These are phyloP conservation scores for Starmerella gropengiesseri DNA, from an alignment of 805 yeast genomes.

Conservation along the genomic window DNA sequence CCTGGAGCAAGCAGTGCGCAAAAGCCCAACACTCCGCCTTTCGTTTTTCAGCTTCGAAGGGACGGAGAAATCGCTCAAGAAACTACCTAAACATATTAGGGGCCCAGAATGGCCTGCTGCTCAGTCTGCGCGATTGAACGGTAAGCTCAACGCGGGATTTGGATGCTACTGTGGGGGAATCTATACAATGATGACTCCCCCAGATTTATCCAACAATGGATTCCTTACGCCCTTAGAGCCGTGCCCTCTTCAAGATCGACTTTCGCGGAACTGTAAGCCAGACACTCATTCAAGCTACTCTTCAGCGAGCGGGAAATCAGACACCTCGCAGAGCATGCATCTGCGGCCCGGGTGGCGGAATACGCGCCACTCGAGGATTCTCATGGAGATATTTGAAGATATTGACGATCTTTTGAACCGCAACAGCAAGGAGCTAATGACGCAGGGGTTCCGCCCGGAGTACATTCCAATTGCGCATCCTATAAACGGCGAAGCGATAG, in stretches of 20 bases:
- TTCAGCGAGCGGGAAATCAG: neutral
- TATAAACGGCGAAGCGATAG: too few species aligned
- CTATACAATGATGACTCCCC: constrained; percentile 9
- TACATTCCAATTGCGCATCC: too few species aligned
- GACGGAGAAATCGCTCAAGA: neutral
- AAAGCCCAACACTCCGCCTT: constrained; percentile 18
- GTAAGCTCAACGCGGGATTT: neutral
- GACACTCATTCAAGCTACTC: neutral
- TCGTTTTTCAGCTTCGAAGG: constrained; percentile 8
- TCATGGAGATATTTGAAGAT: constrained; percentile 13
- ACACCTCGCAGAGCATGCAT: neutral
- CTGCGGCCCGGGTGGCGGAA: neutral
- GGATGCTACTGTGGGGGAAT: constrained; percentile 20
- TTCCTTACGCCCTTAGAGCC: constrained; percentile 16
- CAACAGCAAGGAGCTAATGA: too few species aligned
- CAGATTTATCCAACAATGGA: constrained; percentile 12
- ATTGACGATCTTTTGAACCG: constrained; percentile 4
- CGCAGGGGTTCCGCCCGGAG: too few species aligned
- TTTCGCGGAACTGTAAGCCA: neutral
- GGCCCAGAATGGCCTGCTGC: constrained; percentile 20
- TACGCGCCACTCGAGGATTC: neutral
- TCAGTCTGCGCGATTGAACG: constrained; percentile 7
- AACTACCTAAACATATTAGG: constrained; percentile 9
- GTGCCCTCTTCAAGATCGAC: constrained; percentile 6
- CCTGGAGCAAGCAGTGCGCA: constrained; percentile 14